Percentiles rank a stretch among this genome's conserved stretches.
Evolutionary conservation across 148 eudicot genomes (phyloP).

Genomic region (Pharnaceum exiguum): DNA sequence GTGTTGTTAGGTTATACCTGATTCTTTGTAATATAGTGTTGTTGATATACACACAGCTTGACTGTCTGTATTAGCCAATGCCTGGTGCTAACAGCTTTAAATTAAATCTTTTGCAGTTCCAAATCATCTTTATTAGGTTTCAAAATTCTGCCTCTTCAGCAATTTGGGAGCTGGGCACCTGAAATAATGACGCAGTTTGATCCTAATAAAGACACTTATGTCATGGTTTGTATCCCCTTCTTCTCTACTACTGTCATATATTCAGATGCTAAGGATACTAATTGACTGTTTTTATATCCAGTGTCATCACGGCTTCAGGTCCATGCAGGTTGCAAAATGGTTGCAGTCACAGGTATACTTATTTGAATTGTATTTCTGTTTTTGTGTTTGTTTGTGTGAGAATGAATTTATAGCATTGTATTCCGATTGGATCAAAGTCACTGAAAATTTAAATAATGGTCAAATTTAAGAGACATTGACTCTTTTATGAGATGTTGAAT

Average conservation of each 20-base stretch:
- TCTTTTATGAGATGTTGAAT: too few species aligned
- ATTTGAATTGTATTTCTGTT: too few species aligned
- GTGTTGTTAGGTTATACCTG: too few species aligned
- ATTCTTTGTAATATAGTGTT: too few species aligned
- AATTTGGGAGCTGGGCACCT: constrained; percentile 91
- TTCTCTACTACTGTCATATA: neutral
- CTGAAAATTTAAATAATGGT: too few species aligned
- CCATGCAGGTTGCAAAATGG: constrained; percentile 92
- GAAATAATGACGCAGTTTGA: constrained; percentile 76
- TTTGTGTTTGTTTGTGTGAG: too few species aligned
- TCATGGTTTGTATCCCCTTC: constrained; percentile 48
- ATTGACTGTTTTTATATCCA: constrained; percentile 30
- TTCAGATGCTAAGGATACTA: constrained; percentile 8
- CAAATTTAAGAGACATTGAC: too few species aligned
- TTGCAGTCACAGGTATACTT: constrained; percentile 77
- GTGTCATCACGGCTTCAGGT: constrained; percentile 96
- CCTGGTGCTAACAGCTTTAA: neutral
- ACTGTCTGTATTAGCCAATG: neutral
- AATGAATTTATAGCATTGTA: too few species aligned
- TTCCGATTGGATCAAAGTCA: too few species aligned
- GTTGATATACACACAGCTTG: neutral
- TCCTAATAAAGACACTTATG: constrained; percentile 78
- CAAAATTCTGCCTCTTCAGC: constrained; percentile 83
- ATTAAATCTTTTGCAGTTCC: constrained; percentile 35
- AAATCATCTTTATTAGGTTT: constrained; percentile 80